Evolutionary conservation across 73 alveolate genomes (phyloP).

Genomic region (Paramecium pentaurelia): DNA sequence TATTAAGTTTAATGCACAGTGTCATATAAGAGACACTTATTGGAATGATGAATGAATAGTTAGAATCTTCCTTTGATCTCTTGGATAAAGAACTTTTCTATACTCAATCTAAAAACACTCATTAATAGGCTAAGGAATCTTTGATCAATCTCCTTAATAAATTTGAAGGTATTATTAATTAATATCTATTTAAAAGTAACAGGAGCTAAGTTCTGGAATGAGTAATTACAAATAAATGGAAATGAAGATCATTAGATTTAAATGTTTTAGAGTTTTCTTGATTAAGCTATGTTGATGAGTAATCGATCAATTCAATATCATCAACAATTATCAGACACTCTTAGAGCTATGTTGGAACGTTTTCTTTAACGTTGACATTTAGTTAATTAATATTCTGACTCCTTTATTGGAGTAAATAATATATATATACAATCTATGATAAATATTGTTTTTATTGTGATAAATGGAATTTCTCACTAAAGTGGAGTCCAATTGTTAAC

Average conservation of each 20-base stretch:
- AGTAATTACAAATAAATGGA: neutral
- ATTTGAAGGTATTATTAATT: neutral
- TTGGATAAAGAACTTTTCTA: constrained; percentile 22
- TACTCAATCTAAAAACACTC: constrained; percentile 22
- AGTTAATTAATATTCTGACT: neutral
- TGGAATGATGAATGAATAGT: neutral
- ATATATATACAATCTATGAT: neutral
- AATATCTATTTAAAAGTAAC: neutral
- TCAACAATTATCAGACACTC: neutral
- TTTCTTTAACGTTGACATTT: constrained; percentile 19
- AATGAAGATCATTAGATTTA: neutral
- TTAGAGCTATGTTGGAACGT: constrained; percentile 15
- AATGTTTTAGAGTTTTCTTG: neutral
- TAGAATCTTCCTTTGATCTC: neutral
- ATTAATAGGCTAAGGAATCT: constrained; percentile 7
- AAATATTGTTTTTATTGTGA: neutral
- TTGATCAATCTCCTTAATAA: neutral
- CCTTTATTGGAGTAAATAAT: neutral
- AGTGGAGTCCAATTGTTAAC: constrained; percentile 60
- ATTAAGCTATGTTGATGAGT: neutral
- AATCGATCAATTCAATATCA: neutral
- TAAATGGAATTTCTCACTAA: constrained; percentile 16
- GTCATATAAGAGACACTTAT: neutral
- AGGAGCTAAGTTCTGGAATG: neutral
- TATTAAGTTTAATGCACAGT: neutral